Percentiles rank a stretch among this genome's conserved stretches.
Evolutionary conservation across 805 yeast genomes (phyloP).

Genomic region (Sugiyamaella americana): DNA sequence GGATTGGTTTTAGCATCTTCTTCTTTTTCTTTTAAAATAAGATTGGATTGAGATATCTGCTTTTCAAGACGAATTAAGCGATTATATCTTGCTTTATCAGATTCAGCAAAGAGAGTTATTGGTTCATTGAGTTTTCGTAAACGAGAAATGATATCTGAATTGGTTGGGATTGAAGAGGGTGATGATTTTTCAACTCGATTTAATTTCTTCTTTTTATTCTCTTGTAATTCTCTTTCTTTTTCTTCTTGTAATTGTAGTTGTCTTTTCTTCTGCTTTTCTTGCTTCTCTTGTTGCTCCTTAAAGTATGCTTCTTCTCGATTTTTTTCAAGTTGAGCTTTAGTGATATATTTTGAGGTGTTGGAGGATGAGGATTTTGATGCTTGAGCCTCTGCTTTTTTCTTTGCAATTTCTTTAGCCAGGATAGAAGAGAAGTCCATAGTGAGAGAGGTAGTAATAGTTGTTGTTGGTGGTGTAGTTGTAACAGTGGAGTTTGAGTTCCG

Average conservation of each 20-base stretch:
- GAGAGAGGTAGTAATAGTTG: no score
- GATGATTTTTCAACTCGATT: conserved; percentile 18
- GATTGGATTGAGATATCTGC: conserved; percentile 13
- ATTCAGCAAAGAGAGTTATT: conserved; percentile 22
- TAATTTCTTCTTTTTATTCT: conserved; percentile 17
- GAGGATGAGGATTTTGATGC: background rate
- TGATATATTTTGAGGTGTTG: no score
- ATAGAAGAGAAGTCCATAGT: conserved; percentile 45
- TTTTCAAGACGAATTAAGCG: conserved; percentile 21
- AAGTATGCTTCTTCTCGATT: conserved; percentile 18
- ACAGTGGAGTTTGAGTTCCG: no score
- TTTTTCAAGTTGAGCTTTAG: conserved; percentile 19
- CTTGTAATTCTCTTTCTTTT: conserved; percentile 15
- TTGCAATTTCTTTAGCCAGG: conserved; percentile 43
- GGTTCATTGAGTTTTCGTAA: conserved; percentile 27
- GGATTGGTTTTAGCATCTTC: conserved; percentile 26
- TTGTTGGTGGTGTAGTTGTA: no score
- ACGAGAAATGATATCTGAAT: conserved; percentile 26
- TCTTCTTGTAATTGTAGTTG: conserved; percentile 15
- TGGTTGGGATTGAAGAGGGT: conserved; percentile 16
- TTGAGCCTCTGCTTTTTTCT: conserved; percentile 32
- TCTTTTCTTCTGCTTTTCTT: conserved; percentile 24
- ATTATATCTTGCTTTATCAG: conserved; percentile 15
- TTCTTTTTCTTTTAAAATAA: conserved; percentile 27
- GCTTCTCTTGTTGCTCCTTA: conserved; percentile 4